Percentiles rank a stretch among this genome's conserved stretches.
These are phyloP conservation scores for Flaveria trinervia DNA, from an alignment of 129 eudicot genomes.

Conservation along the genomic window DNA sequence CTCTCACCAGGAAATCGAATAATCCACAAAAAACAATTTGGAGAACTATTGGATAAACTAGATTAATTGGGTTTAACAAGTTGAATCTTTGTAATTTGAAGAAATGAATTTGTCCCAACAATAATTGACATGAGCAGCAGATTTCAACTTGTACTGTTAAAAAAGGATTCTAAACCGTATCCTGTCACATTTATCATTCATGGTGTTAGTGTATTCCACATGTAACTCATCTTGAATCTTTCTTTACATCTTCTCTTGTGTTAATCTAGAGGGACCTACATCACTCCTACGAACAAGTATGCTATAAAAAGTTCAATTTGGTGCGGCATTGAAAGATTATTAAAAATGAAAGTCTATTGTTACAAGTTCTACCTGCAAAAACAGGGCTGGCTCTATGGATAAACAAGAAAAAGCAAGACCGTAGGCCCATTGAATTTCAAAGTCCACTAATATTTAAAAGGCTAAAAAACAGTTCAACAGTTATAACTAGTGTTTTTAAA, in stretches of 20 bases:
- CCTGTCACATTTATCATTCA: not conserved
- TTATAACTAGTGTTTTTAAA: not conserved
- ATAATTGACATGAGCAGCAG: not conserved
- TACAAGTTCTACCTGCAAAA: not conserved
- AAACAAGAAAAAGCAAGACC: not conserved
- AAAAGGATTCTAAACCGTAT: too few species aligned
- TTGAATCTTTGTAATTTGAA: not conserved
- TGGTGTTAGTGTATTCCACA: too few species aligned
- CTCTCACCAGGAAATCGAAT: not conserved
- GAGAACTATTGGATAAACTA: not conserved
- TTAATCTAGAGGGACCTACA: not conserved
- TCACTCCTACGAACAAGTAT: not conserved
- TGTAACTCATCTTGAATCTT: too few species aligned
- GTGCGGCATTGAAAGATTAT: not conserved
- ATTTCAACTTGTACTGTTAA: not conserved
- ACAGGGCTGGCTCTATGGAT: not conserved
- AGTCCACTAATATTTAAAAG: not conserved
- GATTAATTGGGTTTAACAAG: not conserved
- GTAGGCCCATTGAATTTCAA: not conserved
- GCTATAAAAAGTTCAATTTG: not conserved
- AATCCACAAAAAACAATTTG: not conserved
- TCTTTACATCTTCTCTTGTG: not conserved
- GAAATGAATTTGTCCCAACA: not conserved
- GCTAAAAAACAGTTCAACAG: not conserved
- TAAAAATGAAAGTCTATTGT: not conserved